Evolutionary conservation across 2,329 filamentous ascomycete genomes (phyloP).

Genomic region (Penicillium sp.): DNA sequence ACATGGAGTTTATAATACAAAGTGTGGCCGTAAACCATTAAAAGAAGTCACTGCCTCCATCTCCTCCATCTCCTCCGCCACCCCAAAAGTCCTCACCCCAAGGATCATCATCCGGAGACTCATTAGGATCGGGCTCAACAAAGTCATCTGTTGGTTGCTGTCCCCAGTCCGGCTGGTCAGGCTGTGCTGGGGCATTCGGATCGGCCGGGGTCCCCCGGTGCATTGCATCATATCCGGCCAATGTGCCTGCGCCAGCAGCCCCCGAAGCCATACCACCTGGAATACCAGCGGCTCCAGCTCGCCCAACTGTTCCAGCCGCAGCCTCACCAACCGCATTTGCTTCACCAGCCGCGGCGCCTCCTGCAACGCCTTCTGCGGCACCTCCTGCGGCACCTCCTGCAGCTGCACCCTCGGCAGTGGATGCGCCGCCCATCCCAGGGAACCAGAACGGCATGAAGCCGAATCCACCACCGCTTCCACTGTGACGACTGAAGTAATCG

Average conservation of each 20-base stretch:
- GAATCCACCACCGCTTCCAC: slow-evolving; percentile 42
- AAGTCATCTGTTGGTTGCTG: neutral
- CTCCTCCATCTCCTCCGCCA: slow-evolving; percentile 2
- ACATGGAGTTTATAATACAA: slow-evolving; percentile 1
- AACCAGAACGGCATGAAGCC: slow-evolving; percentile 54
- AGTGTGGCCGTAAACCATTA: slow-evolving; percentile 21
- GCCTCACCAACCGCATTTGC: slow-evolving; percentile 38
- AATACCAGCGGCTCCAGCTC: slow-evolving; percentile 43
- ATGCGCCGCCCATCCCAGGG: slow-evolving; percentile 43
- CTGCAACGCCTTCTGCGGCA: slow-evolving; percentile 37
- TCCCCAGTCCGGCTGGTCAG: slow-evolving; percentile 16
- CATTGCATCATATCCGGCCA: slow-evolving; percentile 63
- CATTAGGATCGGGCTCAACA: slow-evolving; percentile 1
- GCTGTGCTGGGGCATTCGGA: slow-evolving; percentile 14
- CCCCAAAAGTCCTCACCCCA: slow-evolving; percentile 22
- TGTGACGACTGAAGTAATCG: slow-evolving; percentile 64
- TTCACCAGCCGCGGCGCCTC: slow-evolving; percentile 37
- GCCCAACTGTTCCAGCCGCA: slow-evolving; percentile 31
- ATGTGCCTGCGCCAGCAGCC: slow-evolving; percentile 53
- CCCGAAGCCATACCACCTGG: slow-evolving; percentile 43
- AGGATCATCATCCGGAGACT: slow-evolving; percentile 23
- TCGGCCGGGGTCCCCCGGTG: slow-evolving; percentile 47
- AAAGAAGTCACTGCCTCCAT: slow-evolving; percentile 23
- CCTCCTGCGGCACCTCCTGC: slow-evolving; percentile 34
- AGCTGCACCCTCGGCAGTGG: slow-evolving; percentile 39